Percentiles rank a stretch among this genome's conserved stretches.
Evolutionary conservation across 2,329 filamentous ascomycete species (phyloP).

Genomic region (Monosporascus sp.): DNA sequence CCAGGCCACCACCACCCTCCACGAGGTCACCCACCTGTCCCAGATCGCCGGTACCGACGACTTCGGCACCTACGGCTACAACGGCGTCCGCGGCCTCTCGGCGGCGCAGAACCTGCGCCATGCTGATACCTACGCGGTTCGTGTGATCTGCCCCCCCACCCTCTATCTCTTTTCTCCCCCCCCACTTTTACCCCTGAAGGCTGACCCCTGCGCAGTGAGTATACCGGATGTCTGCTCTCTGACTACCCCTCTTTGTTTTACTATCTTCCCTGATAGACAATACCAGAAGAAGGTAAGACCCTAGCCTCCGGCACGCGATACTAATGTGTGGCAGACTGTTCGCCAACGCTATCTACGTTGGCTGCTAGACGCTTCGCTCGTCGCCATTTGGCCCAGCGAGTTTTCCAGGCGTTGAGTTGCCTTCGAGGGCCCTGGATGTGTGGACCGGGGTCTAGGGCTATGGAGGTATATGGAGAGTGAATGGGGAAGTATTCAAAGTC

Average conservation of each 20-base stretch:
- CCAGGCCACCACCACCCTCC: constrained; percentile 58
- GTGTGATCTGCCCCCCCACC: no score
- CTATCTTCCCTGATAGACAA: background rate
- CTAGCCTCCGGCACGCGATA: no score
- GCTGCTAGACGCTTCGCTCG: constrained; percentile 29
- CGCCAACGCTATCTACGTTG: constrained; percentile 32
- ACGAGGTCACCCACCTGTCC: constrained; percentile 61
- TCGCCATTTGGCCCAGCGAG: background rate
- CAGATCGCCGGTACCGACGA: constrained; percentile 55
- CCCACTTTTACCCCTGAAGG: no score
- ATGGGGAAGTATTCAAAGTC: no score
- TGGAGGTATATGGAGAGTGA: no score
- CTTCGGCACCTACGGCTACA: constrained; percentile 35
- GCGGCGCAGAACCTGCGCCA: constrained; percentile 50
- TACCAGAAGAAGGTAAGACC: no score
- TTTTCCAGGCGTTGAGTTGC: background rate
- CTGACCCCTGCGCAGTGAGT: no score
- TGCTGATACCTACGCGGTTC: constrained; percentile 50
- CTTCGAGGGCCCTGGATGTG: no score
- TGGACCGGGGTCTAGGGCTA: no score
- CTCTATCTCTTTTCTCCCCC: no score
- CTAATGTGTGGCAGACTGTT: constrained; percentile 6
- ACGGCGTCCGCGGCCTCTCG: constrained; percentile 43
- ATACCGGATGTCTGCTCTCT: no score
- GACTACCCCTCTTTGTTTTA: constrained; percentile 13